Percentiles rank a stretch among this genome's conserved stretches.
Conservation (phyloP, 169 alveolate species). For the Eimeria tenella region DNA sequence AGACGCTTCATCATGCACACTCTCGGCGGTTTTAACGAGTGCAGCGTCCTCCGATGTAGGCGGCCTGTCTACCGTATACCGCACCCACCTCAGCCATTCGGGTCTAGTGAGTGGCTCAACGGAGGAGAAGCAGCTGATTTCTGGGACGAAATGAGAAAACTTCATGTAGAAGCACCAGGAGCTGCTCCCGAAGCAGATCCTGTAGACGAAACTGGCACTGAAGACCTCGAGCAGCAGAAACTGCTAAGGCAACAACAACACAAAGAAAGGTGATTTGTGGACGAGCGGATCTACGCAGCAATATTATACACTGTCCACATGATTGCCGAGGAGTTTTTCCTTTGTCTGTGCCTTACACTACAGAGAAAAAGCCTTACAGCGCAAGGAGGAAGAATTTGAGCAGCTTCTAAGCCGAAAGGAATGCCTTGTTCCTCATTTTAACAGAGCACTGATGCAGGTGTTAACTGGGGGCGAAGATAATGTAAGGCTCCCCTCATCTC, state of each 20-base stretch:
- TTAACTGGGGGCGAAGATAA: background rate
- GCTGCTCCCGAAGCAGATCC: constrained; percentile 61
- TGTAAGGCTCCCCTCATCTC: background rate
- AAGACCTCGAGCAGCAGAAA: background rate
- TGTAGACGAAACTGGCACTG: constrained; percentile 1
- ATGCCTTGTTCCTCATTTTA: constrained; percentile 40
- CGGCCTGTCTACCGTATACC: constrained; percentile 51
- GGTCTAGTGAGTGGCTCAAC: constrained; percentile 41
- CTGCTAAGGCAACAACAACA: constrained; percentile 3
- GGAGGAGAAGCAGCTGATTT: constrained; percentile 5
- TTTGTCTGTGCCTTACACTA: background rate
- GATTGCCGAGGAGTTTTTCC: background rate
- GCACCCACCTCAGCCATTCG: constrained; percentile 58
- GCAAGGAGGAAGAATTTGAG: constrained; percentile 10
- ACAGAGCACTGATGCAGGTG: constrained; percentile 25
- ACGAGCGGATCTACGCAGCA: background rate
- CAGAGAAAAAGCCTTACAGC: constrained; percentile 15
- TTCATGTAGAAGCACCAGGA: constrained; percentile 36
- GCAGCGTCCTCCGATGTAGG: constrained; percentile 53
- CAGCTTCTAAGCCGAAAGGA: background rate
- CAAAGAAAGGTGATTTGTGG: constrained; percentile 11
- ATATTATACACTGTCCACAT: background rate
- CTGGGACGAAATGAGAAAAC: constrained; percentile 65
- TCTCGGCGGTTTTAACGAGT: constrained; percentile 59
- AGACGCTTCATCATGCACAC: constrained; percentile 57